Base-by-base conservation (phyloP, 148 eudicot genomes). In the Simmondsia chinensis region DNA sequence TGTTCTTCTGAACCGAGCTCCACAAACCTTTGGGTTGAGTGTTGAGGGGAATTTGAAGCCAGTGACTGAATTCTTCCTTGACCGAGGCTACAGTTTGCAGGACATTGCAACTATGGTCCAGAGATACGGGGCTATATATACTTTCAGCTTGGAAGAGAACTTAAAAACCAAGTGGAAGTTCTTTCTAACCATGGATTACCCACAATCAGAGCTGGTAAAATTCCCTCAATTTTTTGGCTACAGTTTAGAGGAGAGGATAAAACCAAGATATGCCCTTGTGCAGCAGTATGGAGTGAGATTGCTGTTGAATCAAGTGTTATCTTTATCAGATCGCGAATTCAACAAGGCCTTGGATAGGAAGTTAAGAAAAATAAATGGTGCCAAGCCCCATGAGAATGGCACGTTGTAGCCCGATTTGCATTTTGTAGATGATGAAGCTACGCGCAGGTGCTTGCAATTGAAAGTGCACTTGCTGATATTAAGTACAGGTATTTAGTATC, bases 211-310 rank as follows among this genome's bases (percentile, higher is more conserved):
- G 27, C 57, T 86, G 57, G 64, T 86, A 41, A 78, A 73, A 35
- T 78, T 75, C 52, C 91, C 91, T 38, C 95, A 81, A 25, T 86
- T 60, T 67, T 86, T 86, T 30, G 91, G 91, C 37, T 81, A 75
- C 63, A 86, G 91, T 57, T 63, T 86, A 45, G 83, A 75, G 59
- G 75, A 53, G 33, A 81, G 95, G 66, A 78, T 86, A 29, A 86
- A 73, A 58, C 91, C 95, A 15, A 65, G 95, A 64, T 65, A 54
- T 60, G 79, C 74, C 43, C 60, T 61, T 30, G 60, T 81, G 36
- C 52, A 4, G 39, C 57, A 70, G 2, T 54, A 43, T 13, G 91
- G 79, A 41, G 87, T 81, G 20, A 70, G 49, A 63, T 42, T 81
- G 72, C 42, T 70, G 31, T 50, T 86, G 41, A 73, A 69, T 43